Percentiles rank a stretch among this genome's conserved stretches.
These are phyloP conservation scores for Aspergillus jensenii DNA, from an alignment of 2,329 filamentous ascomycete species.

Conservation along the genomic window DNA sequence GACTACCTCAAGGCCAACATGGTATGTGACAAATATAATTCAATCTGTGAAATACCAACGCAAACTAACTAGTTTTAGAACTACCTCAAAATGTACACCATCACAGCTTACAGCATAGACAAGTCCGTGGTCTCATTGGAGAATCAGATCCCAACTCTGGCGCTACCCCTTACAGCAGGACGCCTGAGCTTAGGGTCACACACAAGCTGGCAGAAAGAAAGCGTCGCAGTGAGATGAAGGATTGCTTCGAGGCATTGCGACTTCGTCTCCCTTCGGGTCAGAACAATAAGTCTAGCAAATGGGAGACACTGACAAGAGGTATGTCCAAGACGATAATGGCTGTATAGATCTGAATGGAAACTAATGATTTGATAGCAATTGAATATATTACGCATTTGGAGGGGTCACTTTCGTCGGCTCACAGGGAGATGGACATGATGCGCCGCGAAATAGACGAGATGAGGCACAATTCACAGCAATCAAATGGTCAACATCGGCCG, in stretches of 20 bases:
- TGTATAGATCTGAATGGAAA: neutral
- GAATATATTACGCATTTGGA: constrained; percentile 50
- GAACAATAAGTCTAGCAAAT: constrained; percentile 54
- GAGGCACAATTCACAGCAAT: constrained; percentile 39
- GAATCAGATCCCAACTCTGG: constrained; percentile 44
- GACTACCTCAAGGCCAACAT: constrained; percentile 48
- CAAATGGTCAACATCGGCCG: constrained; percentile 31
- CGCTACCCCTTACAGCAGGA: constrained; percentile 50
- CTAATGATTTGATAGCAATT: constrained; percentile 38
- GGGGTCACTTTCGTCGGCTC: constrained; percentile 37
- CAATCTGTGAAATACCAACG: neutral
- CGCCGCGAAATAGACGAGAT: constrained; percentile 38
- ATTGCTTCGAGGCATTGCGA: constrained; percentile 50
- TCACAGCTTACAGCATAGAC: constrained; percentile 49
- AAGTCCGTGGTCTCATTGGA: constrained; percentile 48
- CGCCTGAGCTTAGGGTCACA: constrained; percentile 50
- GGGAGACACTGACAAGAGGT: constrained; percentile 52
- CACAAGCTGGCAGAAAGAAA: constrained; percentile 53
- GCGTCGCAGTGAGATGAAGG: constrained; percentile 54
- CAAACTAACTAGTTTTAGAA: constrained; percentile 32
- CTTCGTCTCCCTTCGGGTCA: constrained; percentile 46
- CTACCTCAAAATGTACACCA: constrained; percentile 49
- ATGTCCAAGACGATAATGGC: constrained; percentile 4
- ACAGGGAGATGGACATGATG: constrained; percentile 40
- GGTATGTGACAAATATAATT: constrained; percentile 36